Conservation (phyloP, 2,329 filamentous ascomycete species). For the Fusarium sp. region DNA sequence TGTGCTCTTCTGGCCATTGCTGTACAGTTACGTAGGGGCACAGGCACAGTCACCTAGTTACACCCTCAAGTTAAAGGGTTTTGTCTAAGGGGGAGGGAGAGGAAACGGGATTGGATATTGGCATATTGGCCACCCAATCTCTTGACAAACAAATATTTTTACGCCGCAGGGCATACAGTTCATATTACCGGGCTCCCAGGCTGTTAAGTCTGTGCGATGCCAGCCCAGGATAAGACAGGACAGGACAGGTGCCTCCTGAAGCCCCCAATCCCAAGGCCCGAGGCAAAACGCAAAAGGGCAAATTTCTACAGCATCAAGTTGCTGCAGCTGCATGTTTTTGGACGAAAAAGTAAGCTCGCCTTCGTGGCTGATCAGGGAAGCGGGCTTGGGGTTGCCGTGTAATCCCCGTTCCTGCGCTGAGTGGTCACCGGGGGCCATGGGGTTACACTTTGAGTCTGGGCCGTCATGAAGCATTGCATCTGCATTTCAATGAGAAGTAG, state of each 20-base stretch:
- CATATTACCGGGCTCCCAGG: background rate
- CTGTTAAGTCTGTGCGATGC: slow-evolving; percentile 33
- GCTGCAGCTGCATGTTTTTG: slow-evolving; percentile 40
- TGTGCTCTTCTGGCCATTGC: slow-evolving; percentile 1
- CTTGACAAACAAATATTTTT: slow-evolving; percentile 28
- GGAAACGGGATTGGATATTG: slow-evolving; percentile 3
- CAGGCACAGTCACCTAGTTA: background rate
- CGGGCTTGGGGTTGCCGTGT: slow-evolving; percentile 16
- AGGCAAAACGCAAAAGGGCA: background rate
- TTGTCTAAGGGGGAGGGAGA: background rate
- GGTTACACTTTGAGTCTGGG: slow-evolving; percentile 5
- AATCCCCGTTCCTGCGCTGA: slow-evolving; percentile 20
- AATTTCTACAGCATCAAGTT: slow-evolving; percentile 21
- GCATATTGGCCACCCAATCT: slow-evolving; percentile 4
- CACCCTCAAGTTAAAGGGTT: slow-evolving; percentile 7
- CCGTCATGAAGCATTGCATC: slow-evolving; percentile 4
- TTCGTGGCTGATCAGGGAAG: slow-evolving; percentile 18
- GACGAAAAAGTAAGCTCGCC: slow-evolving; percentile 25
- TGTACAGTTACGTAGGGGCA: slow-evolving; percentile 16
- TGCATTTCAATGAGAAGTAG: slow-evolving; percentile 1
- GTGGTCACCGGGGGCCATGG: slow-evolving; percentile 20
- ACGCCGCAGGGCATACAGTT: slow-evolving; percentile 3
- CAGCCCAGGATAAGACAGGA: background rate
- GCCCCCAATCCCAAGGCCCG: background rate
- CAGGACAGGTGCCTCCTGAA: background rate